phyloP scores from a whole-genome alignment of 2,329 filamentous ascomycete species.

The Aspergillus quadrilineatus region DNA sequence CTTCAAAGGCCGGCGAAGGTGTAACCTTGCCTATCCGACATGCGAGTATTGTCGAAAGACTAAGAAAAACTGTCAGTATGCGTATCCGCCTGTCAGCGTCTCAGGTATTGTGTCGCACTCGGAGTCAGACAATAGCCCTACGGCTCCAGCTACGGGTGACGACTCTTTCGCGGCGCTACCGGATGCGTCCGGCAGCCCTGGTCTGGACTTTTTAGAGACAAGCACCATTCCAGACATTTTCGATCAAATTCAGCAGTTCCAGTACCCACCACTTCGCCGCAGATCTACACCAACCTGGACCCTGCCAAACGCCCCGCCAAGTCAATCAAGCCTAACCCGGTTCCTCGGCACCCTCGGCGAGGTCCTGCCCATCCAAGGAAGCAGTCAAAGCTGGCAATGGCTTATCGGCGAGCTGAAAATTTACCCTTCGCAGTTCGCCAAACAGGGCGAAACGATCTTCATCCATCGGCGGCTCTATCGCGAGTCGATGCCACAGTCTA shows the following conservation, averaged over 20 bases:
- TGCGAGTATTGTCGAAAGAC: constrained; percentile 4
- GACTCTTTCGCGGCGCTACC: neutral
- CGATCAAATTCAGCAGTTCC: neutral
- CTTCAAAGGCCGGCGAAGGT: constrained; percentile 6
- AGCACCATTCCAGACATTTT: neutral
- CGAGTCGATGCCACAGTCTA: neutral
- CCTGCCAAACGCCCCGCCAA: neutral
- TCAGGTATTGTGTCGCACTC: no score
- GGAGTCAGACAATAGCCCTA: no score
- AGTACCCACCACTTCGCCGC: no score
- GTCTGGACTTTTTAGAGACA: neutral
- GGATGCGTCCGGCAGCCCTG: neutral
- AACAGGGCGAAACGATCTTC: constrained; percentile 1
- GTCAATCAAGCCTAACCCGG: neutral
- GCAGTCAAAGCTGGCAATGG: constrained; percentile 1
- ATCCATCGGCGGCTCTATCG: constrained; percentile 2
- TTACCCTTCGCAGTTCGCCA: neutral
- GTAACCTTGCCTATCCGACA: constrained; percentile 1
- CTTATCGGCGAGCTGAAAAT: neutral
- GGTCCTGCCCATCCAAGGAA: constrained; percentile 4
- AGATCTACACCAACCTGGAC: no score
- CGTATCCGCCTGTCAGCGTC: neutral
- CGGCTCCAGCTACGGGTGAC: no score
- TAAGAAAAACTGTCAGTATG: constrained; percentile 6
- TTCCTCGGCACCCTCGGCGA: constrained; percentile 5